Percentiles rank a stretch among this genome's conserved stretches.
Conservation (phyloP, 169 alveolate genomes). For the Eimeria necatrix region DNA sequence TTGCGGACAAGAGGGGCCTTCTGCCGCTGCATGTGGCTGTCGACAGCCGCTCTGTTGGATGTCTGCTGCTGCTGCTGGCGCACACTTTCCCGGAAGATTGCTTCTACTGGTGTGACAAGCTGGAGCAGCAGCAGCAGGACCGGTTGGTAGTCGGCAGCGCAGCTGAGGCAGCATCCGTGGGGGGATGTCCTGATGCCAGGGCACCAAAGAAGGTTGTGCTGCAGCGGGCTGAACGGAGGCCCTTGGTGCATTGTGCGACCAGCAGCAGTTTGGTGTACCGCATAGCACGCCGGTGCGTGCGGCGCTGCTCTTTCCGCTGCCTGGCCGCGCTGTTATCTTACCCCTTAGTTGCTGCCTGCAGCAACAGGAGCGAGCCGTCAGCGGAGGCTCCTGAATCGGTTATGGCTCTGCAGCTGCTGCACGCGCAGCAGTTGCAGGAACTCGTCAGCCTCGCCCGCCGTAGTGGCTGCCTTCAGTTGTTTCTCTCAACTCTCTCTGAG, state of each 20-base stretch:
- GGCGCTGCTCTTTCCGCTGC: conserved; percentile 77
- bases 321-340: conserved; percentile 64
- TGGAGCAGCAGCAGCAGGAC: conserved; percentile 46
- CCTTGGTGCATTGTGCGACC: conserved; percentile 29
- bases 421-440: conserved; percentile 14
- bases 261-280: conserved; percentile 52
- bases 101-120: conserved; percentile 27
- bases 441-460: conserved; percentile 10
- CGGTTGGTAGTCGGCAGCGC: conserved; percentile 13
- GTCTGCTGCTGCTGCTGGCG: conserved; percentile 64
- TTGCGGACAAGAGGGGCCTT: conserved; percentile 21
- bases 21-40: conserved; percentile 68
- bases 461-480: conserved; percentile 12
- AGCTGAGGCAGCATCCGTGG: conserved; percentile 1
- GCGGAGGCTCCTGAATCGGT: neutral
- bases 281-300: conserved; percentile 64
- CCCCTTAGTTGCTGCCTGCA: conserved; percentile 1
- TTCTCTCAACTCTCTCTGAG: conserved; percentile 16
- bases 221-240: conserved; percentile 66
- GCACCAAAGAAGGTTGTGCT: conserved; percentile 43
- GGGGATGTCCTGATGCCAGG: neutral
- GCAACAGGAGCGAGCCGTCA: neutral
- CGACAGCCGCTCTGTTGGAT: conserved; percentile 49
- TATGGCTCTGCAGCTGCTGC: conserved; percentile 66
- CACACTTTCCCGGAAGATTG: conserved; percentile 63